Base-by-base conservation (phyloP, 1,284 basidiomycete genomes). In the Puccinia novopanici region DNA sequence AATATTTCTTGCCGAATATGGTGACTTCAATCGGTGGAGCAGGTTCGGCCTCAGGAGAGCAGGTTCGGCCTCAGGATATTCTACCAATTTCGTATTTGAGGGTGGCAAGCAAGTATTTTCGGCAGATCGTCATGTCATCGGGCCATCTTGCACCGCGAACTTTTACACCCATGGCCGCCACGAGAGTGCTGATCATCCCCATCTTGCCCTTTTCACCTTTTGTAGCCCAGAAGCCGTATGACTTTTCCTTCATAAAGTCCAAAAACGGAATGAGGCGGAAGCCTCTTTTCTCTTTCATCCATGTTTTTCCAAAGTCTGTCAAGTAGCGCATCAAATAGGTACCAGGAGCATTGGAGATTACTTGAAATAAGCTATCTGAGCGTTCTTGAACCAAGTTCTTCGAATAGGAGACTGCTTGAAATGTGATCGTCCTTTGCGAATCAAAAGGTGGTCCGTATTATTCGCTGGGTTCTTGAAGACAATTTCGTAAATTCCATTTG, bases 61-160 rank as follows among this genome's bases (percentile, higher is more conserved):
- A n/a, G n/a, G n/a, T n/a, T n/a, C n/a, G n/a, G n/a, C n/a, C n/a
- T n/a, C n/a, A n/a, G n/a, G n/a, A n/a, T n/a, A n/a, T n/a, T 95
- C 95, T 94, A 84, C 95, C 91, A 84, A 96, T 93, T 86, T 96
- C 94, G 86, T 96, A 96, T 87, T 96, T 94, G 81, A 96, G 89
- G 0, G 94, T 95, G 13, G 94, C 88, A 82, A 96, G 95, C 75
- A 96, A 89, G 40, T 94, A 92, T 86, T 92, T 93, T 85, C 94
- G 89, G 68, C 93, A 90, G 87, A 95, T 95, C 84, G 91, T 89
- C 86, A 91, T 92, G 87, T 93, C 91, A 85, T 95, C 94, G 0
- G 94, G 94, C 94, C 94, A 95, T 24, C 94, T 94, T 81, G 95
- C 94, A 0, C 79, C 79, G n/a, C 72, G 79, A 52, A 24, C 5